Percentiles rank a stretch among this genome's conserved stretches.
These are phyloP conservation scores for Ganoderma meredithae DNA, from an alignment of 1,284 basidiomycete genomes.

Conservation along the genomic window DNA sequence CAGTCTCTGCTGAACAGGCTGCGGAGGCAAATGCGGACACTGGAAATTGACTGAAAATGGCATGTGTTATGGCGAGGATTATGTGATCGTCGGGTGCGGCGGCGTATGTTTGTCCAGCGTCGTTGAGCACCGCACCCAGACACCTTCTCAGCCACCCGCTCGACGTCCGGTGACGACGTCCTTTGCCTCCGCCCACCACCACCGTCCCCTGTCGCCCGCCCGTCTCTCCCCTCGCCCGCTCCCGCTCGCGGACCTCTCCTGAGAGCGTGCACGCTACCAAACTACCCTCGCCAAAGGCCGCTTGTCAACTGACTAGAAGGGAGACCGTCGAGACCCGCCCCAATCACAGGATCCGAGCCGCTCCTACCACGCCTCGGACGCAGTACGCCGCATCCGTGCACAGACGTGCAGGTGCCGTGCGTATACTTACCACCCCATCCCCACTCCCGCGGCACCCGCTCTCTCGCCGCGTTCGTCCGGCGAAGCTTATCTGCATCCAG, in stretches of 20 bases:
- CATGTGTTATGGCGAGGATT: slow-evolving; percentile 2
- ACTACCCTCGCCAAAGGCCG: not conserved
- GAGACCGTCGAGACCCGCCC: slow-evolving; percentile 7
- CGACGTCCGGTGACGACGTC: not conserved
- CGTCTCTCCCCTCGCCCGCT: not conserved
- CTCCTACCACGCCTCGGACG: slow-evolving; percentile 24
- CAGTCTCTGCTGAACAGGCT: not conserved
- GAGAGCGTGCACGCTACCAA: not conserved
- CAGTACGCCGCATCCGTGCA: slow-evolving; percentile 12
- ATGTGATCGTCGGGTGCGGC: slow-evolving; percentile 3
- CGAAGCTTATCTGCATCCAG: not conserved
- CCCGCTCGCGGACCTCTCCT: not conserved
- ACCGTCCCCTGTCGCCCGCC: not conserved
- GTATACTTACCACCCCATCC: slow-evolving; percentile 8
- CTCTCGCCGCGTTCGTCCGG: slow-evolving; percentile 1
- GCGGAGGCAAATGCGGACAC: not conserved
- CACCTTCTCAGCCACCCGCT: slow-evolving; percentile 4
- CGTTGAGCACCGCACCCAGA: slow-evolving; percentile 2
- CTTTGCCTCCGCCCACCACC: slow-evolving; percentile 7
- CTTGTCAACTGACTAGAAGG: slow-evolving; percentile 8
- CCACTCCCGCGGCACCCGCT: slow-evolving; percentile 7
- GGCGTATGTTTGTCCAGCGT: slow-evolving; percentile 5
- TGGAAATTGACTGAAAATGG: not conserved
- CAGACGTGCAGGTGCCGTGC: not conserved
- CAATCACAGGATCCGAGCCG: slow-evolving; percentile 31